These are phyloP conservation scores for Heteromeles arbutifolia DNA, from an alignment of 306 rosid genomes.

Conservation along the genomic window DNA sequence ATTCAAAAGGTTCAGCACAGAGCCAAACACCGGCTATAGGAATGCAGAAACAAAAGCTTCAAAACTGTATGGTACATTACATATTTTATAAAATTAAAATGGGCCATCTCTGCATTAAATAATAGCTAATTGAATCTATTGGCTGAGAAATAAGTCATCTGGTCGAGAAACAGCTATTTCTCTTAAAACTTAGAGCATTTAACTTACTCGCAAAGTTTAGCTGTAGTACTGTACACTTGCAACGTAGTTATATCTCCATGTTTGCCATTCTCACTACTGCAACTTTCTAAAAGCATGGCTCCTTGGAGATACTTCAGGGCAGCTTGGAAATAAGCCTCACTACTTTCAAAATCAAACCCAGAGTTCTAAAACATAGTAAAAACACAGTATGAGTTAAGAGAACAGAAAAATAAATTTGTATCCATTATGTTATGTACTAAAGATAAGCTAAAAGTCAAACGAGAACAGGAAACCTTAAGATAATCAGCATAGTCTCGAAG, in stretches of 20 bases:
- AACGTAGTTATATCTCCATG: constrained; percentile 51
- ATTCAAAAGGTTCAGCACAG: constrained; percentile 17
- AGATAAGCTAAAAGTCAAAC: constrained; percentile 19
- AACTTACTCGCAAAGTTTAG: constrained; percentile 67
- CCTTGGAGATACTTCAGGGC: constrained; percentile 86
- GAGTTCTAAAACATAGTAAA: constrained; percentile 37
- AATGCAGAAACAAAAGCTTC: constrained; percentile 13
- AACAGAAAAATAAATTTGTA: constrained; percentile 3
- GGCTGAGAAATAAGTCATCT: not conserved
- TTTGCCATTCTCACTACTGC: constrained; percentile 45
- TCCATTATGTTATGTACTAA: constrained; percentile 15
- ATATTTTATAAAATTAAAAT: not conserved
- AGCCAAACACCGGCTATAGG: not conserved
- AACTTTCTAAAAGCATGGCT: constrained; percentile 54
- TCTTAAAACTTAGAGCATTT: not conserved
- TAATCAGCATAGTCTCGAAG: constrained; percentile 59
- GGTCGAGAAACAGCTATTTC: not conserved
- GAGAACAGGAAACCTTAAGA: constrained; percentile 52
- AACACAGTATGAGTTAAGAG: constrained; percentile 6
- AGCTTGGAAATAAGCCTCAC: constrained; percentile 75
- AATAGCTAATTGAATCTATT: constrained; percentile 1
- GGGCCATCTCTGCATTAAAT: constrained; percentile 1
- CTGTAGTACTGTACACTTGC: constrained; percentile 56
- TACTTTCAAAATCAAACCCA: constrained; percentile 70
- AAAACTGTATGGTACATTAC: not conserved